Evolutionary conservation across 768 basidiomycete genomes (phyloP), one percentile per base, ranked within the genome.

Genomic region (Amanita rimosa): DNA sequence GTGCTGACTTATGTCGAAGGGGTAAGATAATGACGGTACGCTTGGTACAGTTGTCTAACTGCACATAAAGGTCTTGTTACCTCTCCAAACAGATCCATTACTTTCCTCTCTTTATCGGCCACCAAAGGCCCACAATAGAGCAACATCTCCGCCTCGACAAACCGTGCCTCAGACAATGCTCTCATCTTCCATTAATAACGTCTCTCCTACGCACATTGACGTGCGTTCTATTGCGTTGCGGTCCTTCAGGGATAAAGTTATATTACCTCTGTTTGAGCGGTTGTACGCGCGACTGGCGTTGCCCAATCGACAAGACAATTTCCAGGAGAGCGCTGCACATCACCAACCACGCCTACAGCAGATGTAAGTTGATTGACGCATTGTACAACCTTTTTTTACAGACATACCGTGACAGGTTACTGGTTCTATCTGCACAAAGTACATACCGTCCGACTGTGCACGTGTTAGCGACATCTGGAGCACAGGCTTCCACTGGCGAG

Each of bases 1-100:
- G 81, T 92, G 22, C 67, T 93, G 6, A 85, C 89, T 6, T 93
- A 92, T 59, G 70, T 91, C 29, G 89, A 92, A 73, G 89, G 87
- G 48, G 88, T 91, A 57, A 60, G 81, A 26, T 72, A 8, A 21
- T 49, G 9, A 16, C 13, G 3, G 10, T 33, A 29, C 3, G 40
- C 41, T 13, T 16, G 22, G 29, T 6, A 34, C 29, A 10, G 41
- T 13, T 26, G 14, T 13, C 48, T 27, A 51, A 51, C 41, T 24
- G n/a, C 37, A 29, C 35, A 49, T 16, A 38, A 49, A 68, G 66
- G 65, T 68, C 46, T 58, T 68, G 21, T 50, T 69, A 11, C 66
- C 67, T 16, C 51, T 70, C 17, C 67, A 66, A 59, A 71, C 64
- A 13, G 64, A 69, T 49, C 54, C 79, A 0, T 62, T 88, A 14